A percentile compares a stretch with the other conserved stretches of the same genome.
These are phyloP conservation scores for Nakazawaea populi DNA, from an alignment of 805 yeast species.

Conservation along the genomic window DNA sequence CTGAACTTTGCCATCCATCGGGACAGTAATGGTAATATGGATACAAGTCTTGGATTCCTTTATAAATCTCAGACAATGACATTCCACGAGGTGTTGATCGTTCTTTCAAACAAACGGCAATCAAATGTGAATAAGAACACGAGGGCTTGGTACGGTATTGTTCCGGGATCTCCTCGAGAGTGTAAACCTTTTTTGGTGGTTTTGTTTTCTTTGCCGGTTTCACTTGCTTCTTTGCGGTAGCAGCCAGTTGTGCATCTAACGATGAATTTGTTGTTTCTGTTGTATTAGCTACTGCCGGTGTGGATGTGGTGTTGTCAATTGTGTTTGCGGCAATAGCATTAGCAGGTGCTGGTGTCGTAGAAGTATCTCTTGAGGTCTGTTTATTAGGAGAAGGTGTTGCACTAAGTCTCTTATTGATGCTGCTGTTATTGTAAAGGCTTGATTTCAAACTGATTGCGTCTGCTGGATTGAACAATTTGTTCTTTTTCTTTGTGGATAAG, in stretches of 20 bases:
- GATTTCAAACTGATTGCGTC: conserved; percentile 56
- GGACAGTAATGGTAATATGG: conserved; percentile 93
- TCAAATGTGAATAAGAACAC: conserved; percentile 72
- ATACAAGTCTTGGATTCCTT: conserved; percentile 77
- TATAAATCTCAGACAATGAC: conserved; percentile 79
- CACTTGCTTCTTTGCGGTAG: not conserved
- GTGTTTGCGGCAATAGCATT: no score
- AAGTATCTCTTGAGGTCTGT: not conserved
- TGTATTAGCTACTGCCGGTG: no score
- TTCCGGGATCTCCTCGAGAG: conserved; percentile 82
- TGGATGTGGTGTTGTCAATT: no score
- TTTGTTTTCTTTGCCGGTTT: conserved; percentile 41
- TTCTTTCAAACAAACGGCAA: conserved; percentile 71
- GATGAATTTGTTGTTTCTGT: no score
- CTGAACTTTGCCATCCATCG: conserved; percentile 96
- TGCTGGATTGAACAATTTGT: conserved; percentile 47
- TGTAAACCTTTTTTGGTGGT: conserved; percentile 59
- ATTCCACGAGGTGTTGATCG: conserved; percentile 66
- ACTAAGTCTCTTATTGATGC: conserved; percentile 3
- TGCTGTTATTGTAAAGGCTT: conserved; percentile 30
- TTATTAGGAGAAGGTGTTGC: not conserved
- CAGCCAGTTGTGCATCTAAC: conserved; percentile 7
- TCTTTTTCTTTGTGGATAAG: conserved; percentile 9
- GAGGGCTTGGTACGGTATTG: conserved; percentile 83
- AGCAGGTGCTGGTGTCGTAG: not conserved